Conservation (phyloP, 805 yeast species). For the Vanderwaltozyma polyspora region DNA sequence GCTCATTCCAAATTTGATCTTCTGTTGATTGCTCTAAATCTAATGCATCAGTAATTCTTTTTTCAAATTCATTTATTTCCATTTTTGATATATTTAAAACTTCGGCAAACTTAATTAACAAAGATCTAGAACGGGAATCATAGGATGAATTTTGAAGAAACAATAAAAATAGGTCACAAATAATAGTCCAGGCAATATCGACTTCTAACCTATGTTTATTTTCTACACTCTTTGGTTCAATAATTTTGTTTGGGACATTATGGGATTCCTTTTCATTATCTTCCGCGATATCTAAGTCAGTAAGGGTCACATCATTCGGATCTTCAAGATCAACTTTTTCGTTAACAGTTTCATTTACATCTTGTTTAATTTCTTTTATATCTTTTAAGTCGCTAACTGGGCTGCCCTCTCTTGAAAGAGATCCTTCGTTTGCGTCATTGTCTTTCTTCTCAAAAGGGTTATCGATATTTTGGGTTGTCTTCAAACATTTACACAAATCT, state of each 20-base stretch:
- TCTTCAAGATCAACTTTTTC: neutral
- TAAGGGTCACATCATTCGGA: slow-evolving; percentile 1
- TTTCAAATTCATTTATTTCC: slow-evolving; percentile 80
- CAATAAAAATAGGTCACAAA: slow-evolving; percentile 80
- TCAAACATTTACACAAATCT: slow-evolving; percentile 59
- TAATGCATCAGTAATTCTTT: slow-evolving; percentile 78
- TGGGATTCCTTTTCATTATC: neutral
- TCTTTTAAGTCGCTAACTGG: neutral
- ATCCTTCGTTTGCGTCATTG: slow-evolving; percentile 7
- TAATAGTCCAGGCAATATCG: slow-evolving; percentile 85
- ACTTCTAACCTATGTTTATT: slow-evolving; percentile 37
- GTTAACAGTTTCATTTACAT: neutral
- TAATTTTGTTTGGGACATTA: slow-evolving; percentile 8
- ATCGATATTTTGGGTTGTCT: slow-evolving; percentile 37
- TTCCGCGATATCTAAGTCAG: slow-evolving; percentile 3
- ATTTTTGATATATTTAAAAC: slow-evolving; percentile 45
- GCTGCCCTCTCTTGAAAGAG: neutral
- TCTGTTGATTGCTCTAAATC: slow-evolving; percentile 79
- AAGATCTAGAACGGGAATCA: slow-evolving; percentile 78
- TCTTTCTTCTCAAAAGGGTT: slow-evolving; percentile 34
- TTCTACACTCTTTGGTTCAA: slow-evolving; percentile 27
- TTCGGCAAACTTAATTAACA: slow-evolving; percentile 59
- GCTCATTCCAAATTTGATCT: slow-evolving; percentile 60
- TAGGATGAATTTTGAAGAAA: slow-evolving; percentile 74
- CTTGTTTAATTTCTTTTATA: neutral